These are phyloP conservation scores for Aspergillus intermedius DNA, from an alignment of 2,329 filamentous ascomycete species.

Conservation along the genomic window DNA sequence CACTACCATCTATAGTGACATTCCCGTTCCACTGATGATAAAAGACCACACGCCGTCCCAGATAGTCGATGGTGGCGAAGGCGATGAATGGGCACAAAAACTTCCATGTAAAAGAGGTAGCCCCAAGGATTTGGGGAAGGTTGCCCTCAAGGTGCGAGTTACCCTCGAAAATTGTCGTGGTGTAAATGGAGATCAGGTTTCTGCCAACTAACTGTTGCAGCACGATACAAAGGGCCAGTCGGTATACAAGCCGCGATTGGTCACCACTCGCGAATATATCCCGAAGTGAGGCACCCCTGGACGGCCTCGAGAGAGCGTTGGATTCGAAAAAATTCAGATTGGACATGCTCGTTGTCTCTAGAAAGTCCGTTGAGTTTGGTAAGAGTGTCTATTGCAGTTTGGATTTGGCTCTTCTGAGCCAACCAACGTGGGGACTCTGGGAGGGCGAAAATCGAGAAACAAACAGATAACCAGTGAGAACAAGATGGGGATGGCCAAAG, in stretches of 20 bases:
- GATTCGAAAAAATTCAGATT: conserved; percentile 42
- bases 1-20: conserved; percentile 56
- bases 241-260: conserved; percentile 40
- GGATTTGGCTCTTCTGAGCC: conserved; percentile 46
- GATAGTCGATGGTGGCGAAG: conserved; percentile 43
- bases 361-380: conserved; percentile 41
- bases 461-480: conserved; percentile 44
- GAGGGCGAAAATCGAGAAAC: conserved; percentile 36
- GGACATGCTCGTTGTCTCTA: conserved; percentile 37
- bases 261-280: conserved; percentile 53
- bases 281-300: conserved; percentile 41
- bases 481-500: conserved; percentile 48
- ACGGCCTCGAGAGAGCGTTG: conserved; percentile 44
- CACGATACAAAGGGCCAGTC: conserved; percentile 46
- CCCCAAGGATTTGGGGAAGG: conserved; percentile 41
- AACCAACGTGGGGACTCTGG: conserved; percentile 52
- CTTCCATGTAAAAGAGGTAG: conserved; percentile 46
- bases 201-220: conserved; percentile 43
- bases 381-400: conserved; percentile 41
- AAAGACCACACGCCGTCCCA: conserved; percentile 61
- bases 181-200: conserved; percentile 37
- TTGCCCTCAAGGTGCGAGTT: conserved; percentile 28
- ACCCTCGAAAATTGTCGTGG: conserved; percentile 32
- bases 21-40: conserved; percentile 59
- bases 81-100: conserved; percentile 44